Evolutionary conservation across 768 basidiomycete genomes (phyloP).

Genomic region (Xerocomus potaroensis): DNA sequence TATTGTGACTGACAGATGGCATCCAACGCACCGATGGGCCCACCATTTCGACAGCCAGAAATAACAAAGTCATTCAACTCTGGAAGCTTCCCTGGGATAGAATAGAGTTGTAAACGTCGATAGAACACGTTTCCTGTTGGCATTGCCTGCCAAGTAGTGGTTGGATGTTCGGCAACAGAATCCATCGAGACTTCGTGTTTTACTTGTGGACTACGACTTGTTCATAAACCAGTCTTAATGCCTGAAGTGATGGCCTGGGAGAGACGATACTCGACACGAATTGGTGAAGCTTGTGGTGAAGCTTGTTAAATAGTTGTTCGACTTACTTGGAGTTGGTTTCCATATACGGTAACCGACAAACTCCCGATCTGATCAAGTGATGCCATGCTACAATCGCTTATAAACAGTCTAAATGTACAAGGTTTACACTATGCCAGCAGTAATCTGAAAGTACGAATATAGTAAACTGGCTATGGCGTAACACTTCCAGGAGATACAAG

Average conservation of each 20-base stretch:
- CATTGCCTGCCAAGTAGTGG: slow-evolving; percentile 88
- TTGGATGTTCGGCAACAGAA: slow-evolving; percentile 62
- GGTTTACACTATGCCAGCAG: slow-evolving; percentile 5
- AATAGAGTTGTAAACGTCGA: slow-evolving; percentile 77
- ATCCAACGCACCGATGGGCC: slow-evolving; percentile 83
- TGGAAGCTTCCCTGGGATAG: slow-evolving; percentile 72
- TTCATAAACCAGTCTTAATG: background rate
- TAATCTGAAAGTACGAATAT: background rate
- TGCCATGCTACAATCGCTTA: background rate
- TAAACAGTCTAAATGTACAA: slow-evolving; percentile 1
- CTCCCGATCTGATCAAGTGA: no score
- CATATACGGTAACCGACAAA: background rate
- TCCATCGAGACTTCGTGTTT: slow-evolving; percentile 19
- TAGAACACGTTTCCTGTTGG: slow-evolving; percentile 86
- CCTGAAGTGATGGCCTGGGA: background rate
- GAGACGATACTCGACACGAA: background rate
- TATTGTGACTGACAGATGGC: no score
- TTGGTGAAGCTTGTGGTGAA: no score
- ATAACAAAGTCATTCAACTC: slow-evolving; percentile 76
- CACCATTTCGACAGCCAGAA: slow-evolving; percentile 80
- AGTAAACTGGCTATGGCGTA: background rate
- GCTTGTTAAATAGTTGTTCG: background rate
- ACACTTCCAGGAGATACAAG: background rate
- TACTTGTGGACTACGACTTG: background rate
- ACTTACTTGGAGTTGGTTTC: background rate